Evolutionary conservation across 768 basidiomycete genomes (phyloP).

Genomic region (Boletus sensibilis): DNA sequence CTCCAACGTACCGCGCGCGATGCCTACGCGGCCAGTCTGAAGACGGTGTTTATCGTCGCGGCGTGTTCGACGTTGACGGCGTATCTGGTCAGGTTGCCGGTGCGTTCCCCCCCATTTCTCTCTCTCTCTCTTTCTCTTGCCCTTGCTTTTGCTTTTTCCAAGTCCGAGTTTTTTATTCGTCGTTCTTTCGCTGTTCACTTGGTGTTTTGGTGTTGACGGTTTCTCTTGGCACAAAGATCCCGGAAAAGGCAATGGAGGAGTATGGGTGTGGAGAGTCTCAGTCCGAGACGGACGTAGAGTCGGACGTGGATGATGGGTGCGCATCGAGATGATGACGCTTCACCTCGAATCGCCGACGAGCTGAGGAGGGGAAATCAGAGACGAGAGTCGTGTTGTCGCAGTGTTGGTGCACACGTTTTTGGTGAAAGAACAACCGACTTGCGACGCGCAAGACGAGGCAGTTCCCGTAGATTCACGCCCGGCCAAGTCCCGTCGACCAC

Average conservation of each 20-base stretch:
- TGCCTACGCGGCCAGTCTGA: constrained; percentile 20
- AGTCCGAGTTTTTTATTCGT: too few species aligned
- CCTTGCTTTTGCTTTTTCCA: too few species aligned
- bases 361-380: too few species aligned
- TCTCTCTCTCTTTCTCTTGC: not conserved
- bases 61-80: constrained; percentile 22
- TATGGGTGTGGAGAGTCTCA: not conserved
- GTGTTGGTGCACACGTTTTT: too few species aligned
- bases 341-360: not conserved
- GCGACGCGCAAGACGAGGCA: too few species aligned
- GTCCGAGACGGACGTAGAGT: not conserved
- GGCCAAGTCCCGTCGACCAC: too few species aligned
- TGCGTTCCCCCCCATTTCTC: too few species aligned
- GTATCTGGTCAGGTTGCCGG: constrained; percentile 18
- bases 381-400: too few species aligned
- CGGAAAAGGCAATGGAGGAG: constrained; percentile 10
- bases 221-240: constrained; percentile 3
- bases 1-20: constrained; percentile 20
- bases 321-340: too few species aligned
- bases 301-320: not conserved
- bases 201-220: not conserved
- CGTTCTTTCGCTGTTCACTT: not conserved
- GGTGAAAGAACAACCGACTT: too few species aligned
- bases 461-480: too few species aligned
- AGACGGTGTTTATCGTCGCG: constrained; percentile 16